phyloP scores from a whole-genome alignment of 345 rosid genomes.

The Gossypium anomalum region DNA sequence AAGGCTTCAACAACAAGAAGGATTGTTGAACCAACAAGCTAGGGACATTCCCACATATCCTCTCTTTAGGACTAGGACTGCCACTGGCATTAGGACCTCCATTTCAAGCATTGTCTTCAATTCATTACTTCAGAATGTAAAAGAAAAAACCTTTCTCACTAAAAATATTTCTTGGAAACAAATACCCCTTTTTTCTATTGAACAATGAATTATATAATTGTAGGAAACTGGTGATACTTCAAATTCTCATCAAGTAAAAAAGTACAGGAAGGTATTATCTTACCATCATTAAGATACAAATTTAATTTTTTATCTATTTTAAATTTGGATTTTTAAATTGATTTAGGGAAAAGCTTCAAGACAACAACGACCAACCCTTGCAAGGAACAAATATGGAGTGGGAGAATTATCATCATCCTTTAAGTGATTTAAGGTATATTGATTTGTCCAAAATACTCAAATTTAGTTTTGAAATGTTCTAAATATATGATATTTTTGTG shows the following conservation, averaged over 20 bases:
- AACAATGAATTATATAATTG: background rate
- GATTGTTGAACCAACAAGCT: background rate
- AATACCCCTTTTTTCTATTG: background rate
- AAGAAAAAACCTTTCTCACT: background rate
- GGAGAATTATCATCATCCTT: conserved; percentile 14
- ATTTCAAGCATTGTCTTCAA: conserved; percentile 6
- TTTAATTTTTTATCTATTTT: background rate
- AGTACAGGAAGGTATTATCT: background rate
- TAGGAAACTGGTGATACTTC: background rate
- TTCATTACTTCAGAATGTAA: conserved; percentile 13
- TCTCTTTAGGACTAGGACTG: background rate
- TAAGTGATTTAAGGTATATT: conserved; percentile 26
- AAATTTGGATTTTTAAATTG: background rate
- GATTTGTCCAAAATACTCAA: background rate
- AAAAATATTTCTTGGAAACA: background rate
- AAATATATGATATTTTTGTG: background rate
- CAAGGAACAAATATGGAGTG: background rate
- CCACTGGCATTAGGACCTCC: background rate
- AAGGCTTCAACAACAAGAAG: conserved; percentile 11
- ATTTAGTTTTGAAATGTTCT: background rate
- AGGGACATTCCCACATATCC: background rate
- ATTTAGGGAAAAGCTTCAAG: background rate
- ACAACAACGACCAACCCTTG: background rate
- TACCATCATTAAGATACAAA: no score
- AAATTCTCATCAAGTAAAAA: background rate